These are phyloP conservation scores for Oxytropis ochrocephala DNA, from an alignment of 306 rosid genomes.

Conservation along the genomic window DNA sequence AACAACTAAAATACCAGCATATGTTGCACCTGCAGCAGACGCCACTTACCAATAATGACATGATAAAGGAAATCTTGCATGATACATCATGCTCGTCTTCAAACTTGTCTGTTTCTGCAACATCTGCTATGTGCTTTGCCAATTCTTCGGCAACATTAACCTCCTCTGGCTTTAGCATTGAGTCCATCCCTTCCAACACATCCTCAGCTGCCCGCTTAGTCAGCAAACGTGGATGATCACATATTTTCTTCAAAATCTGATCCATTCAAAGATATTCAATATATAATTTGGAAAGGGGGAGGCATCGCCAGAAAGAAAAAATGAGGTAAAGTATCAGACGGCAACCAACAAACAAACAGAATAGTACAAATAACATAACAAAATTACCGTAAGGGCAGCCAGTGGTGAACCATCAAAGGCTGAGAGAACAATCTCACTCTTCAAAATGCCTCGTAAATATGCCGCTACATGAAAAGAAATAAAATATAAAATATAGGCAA, in stretches of 20 bases:
- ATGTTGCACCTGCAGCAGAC: not conserved
- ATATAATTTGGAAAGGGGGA: not conserved
- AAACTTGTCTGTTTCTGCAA: slow-evolving; percentile 55
- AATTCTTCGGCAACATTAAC: slow-evolving; percentile 57
- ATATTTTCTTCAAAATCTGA: slow-evolving; percentile 89
- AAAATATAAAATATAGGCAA: not conserved
- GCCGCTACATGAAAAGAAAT: slow-evolving; percentile 43
- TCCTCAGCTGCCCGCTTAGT: slow-evolving; percentile 95
- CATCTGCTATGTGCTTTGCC: slow-evolving; percentile 77
- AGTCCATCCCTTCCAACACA: slow-evolving; percentile 81
- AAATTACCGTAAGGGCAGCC: slow-evolving; percentile 79
- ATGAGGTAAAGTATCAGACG: not conserved
- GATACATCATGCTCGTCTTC: slow-evolving; percentile 55
- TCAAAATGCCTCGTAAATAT: slow-evolving; percentile 78
- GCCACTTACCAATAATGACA: slow-evolving; percentile 71
- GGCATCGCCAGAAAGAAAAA: not conserved
- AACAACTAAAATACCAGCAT: not conserved
- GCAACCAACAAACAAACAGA: not conserved
- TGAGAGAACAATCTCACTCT: slow-evolving; percentile 80
- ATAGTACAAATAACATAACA: slow-evolving; percentile 11
- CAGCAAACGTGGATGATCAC: slow-evolving; percentile 85
- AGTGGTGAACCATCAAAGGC: slow-evolving; percentile 92
- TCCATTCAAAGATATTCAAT: slow-evolving; percentile 6
- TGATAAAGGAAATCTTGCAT: slow-evolving; percentile 77
- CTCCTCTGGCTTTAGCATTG: slow-evolving; percentile 63